Percentiles rank a stretch among this genome's conserved stretches.
Conservation (phyloP, 306 rosid genomes). For the Pterocarpus macrocarpus region DNA sequence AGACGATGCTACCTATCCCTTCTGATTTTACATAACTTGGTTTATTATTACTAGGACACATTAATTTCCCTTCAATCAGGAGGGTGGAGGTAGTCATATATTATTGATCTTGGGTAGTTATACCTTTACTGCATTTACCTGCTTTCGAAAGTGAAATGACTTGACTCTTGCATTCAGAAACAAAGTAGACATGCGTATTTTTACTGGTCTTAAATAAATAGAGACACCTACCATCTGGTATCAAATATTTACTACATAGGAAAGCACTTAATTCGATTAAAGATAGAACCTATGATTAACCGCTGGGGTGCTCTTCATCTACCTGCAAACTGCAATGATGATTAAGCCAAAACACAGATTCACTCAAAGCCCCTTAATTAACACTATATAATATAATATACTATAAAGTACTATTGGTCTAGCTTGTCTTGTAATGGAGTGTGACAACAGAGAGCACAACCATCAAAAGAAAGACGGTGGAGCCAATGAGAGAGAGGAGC, state of each 20-base stretch:
- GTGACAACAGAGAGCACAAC: slow-evolving; percentile 54
- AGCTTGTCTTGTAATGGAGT: slow-evolving; percentile 47
- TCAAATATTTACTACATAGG: slow-evolving; percentile 27
- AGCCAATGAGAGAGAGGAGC: slow-evolving; percentile 58
- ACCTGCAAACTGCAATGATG: background rate
- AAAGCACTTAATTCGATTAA: slow-evolving; percentile 23
- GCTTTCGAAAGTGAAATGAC: background rate
- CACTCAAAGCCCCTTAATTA: background rate
- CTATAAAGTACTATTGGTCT: no score
- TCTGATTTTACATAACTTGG: background rate
- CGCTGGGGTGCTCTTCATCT: background rate
- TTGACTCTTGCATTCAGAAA: slow-evolving; percentile 15
- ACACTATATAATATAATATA: background rate
- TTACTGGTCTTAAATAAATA: slow-evolving; percentile 39
- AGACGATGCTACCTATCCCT: no score
- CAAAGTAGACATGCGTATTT: background rate
- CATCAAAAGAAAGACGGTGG: slow-evolving; percentile 56
- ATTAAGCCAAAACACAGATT: slow-evolving; percentile 16
- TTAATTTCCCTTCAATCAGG: slow-evolving; percentile 32
- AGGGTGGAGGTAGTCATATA: slow-evolving; percentile 14
- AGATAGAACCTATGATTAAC: slow-evolving; percentile 6
- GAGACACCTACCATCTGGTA: slow-evolving; percentile 41
- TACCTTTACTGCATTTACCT: slow-evolving; percentile 23
- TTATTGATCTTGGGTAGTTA: slow-evolving; percentile 9
- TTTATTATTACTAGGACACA: background rate